Conservation (phyloP, 345 rosid species). For the Sisymbrium altissimum region DNA sequence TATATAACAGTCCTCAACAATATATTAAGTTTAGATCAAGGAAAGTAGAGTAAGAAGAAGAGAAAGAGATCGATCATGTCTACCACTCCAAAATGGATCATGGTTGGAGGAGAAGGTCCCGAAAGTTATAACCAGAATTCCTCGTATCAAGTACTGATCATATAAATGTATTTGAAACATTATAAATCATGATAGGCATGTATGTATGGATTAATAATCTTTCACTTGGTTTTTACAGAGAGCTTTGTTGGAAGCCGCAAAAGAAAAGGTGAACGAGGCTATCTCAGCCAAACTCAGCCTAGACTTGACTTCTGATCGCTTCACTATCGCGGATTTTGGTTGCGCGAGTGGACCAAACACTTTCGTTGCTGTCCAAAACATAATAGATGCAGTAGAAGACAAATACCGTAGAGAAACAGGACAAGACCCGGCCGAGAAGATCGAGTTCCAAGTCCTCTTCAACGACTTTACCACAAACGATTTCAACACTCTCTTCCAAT, state of each 20-base stretch:
- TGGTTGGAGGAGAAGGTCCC: too few species aligned
- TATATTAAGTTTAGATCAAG: too few species aligned
- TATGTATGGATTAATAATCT: too few species aligned
- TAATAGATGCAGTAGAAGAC: slow-evolving; percentile 14
- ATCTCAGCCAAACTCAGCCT: slow-evolving; percentile 4
- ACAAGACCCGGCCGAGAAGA: not conserved
- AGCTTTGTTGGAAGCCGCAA: slow-evolving; percentile 10
- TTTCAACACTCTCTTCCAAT: slow-evolving; percentile 54
- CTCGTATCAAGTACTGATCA: too few species aligned
- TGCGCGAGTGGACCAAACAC: not conserved
- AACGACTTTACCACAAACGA: slow-evolving; percentile 45
- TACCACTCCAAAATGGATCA: too few species aligned
- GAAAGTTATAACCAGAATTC: too few species aligned
- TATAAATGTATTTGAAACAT: too few species aligned
- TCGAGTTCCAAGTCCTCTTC: slow-evolving; percentile 34
- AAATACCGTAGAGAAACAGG: slow-evolving; percentile 17
- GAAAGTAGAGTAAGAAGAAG: too few species aligned
- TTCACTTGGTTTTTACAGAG: not conserved
- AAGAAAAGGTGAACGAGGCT: slow-evolving; percentile 7
- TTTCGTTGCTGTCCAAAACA: slow-evolving; percentile 13
- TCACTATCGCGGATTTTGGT: slow-evolving; percentile 25
- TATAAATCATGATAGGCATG: too few species aligned
- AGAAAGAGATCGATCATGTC: too few species aligned
- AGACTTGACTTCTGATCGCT: not conserved
- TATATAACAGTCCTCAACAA: too few species aligned